A percentile compares a stretch with the other conserved stretches of the same genome.
Conservation (phyloP, 202 grass and related monocot species). For the Zizania palustris region DNA sequence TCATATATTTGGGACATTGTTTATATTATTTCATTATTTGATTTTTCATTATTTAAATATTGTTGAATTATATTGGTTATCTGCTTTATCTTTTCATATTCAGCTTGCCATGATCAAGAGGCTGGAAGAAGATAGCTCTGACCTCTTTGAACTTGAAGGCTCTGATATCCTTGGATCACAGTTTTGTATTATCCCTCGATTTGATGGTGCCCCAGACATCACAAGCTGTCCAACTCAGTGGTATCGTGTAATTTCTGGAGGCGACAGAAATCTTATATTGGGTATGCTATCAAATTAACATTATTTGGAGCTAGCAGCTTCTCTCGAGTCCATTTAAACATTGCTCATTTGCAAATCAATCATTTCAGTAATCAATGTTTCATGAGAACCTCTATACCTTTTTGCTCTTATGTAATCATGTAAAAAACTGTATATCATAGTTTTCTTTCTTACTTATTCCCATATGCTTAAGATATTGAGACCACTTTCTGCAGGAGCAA, state of each 20-base stretch:
- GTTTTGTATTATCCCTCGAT: slow-evolving; percentile 67
- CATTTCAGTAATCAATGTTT: slow-evolving; percentile 22
- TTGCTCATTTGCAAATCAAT: slow-evolving; percentile 20
- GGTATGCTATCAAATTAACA: slow-evolving; percentile 53
- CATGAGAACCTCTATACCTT: slow-evolving; percentile 2
- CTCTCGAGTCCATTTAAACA: slow-evolving; percentile 17
- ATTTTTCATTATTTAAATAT: slow-evolving; percentile 19
- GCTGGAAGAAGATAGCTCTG: slow-evolving; percentile 64
- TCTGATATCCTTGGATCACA: slow-evolving; percentile 76
- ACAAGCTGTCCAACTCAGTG: slow-evolving; percentile 66
- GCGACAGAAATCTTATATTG: slow-evolving; percentile 65
- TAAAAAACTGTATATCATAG: slow-evolving; percentile 5
- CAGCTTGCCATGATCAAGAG: slow-evolving; percentile 87
- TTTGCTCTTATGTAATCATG: slow-evolving; percentile 9
- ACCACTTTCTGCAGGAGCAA: slow-evolving; percentile 69
- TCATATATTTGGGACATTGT: neutral
- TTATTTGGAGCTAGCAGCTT: slow-evolving; percentile 8
- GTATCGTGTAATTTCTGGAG: slow-evolving; percentile 72
- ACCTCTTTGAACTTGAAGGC: slow-evolving; percentile 77
- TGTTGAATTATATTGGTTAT: slow-evolving; percentile 21
- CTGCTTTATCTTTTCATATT: slow-evolving; percentile 21
- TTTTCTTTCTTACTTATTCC: neutral
- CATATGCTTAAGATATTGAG: slow-evolving; percentile 11
- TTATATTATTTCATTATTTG: slow-evolving; percentile 27
- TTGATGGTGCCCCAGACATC: slow-evolving; percentile 60